Evolutionary conservation across 345 rosid species (phyloP), one percentile per base, ranked within the genome.

Genomic region (Cardamine chenopodiifolia): DNA sequence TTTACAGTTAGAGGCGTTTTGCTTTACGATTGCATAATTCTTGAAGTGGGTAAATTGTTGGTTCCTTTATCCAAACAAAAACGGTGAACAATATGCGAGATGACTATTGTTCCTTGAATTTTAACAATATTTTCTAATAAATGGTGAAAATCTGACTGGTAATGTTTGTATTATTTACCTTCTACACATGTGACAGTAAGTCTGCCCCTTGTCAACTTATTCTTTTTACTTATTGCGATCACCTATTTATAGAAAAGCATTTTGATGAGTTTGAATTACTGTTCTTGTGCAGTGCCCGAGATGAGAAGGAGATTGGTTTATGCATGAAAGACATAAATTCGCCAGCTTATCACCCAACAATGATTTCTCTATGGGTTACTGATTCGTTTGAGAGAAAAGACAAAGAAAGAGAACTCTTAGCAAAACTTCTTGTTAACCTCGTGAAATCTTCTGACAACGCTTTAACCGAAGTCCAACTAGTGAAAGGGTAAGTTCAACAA

Each of bases 371-470:
- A 6, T 96, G 99, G 99, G 90, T 96, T 3, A 83, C 81, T 2
- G 98, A 96, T 86, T 96, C 97, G 10, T 96, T 96, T 62, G 99
- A 96, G 86, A 86, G 97, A 82, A 90, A 92, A 82, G 96, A 89
- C 78, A 68, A 77, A 77, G 99, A 96, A 72, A 83, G 97, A 62
- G 94, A 90, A 78, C 83, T 92, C 29, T 83, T 96, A 81, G 85
- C 95, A 10, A 71, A 85, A 85, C 99, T 96, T 50, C 96, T 92
- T 32, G 83, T 88, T 55, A 86, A 62, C 75, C 94, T 92, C 10
- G 50, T 86, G 34, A 88, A 75, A 76, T 72, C 94, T 73, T 76
- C 58, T 42, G 92, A 84, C 56, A 64, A 80, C 63, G 57, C 73
- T 3, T 75, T 95, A 73, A 85, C 80, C 68, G 63, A 74, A 25